phyloP scores from a whole-genome alignment of 2,329 filamentous ascomycete genomes.

The Chaetomium globosum region DNA sequence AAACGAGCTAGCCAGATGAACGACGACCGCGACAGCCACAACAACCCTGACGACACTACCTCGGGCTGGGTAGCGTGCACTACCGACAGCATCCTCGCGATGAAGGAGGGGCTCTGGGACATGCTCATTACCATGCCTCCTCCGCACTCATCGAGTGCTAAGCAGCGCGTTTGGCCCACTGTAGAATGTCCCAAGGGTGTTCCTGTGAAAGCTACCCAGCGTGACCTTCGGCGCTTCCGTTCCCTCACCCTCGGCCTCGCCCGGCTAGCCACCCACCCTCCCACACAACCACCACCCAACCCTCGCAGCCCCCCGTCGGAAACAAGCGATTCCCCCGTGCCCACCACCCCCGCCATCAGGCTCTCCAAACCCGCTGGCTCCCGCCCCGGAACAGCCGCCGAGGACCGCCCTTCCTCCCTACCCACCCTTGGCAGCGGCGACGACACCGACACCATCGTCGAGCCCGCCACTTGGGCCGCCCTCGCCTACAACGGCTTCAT shows the following conservation, averaged over 20 bases:
- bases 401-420: constrained; percentile 8
- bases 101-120: constrained; percentile 87
- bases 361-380: constrained; percentile 28
- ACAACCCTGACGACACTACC: constrained; percentile 51
- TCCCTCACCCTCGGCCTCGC: constrained; percentile 66
- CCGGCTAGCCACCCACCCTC: constrained; percentile 43
- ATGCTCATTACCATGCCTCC: constrained; percentile 81
- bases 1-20: constrained; percentile 37
- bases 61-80: constrained; percentile 91
- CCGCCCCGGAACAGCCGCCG: constrained; percentile 29
- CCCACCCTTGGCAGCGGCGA: constrained; percentile 45
- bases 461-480: constrained; percentile 69
- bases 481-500: constrained; percentile 82
- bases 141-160: constrained; percentile 58
- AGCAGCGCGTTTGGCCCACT: constrained; percentile 71
- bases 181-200: constrained; percentile 68
- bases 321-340: constrained; percentile 28
- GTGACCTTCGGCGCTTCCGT: constrained; percentile 80
- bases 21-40: constrained; percentile 42
- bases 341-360: constrained; percentile 28
- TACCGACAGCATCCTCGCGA: constrained; percentile 87
- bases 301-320: constrained; percentile 27
- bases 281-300: constrained; percentile 7
- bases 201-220: constrained; percentile 80
- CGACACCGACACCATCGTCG: constrained; percentile 58